Conservation (phyloP, 306 rosid genomes). For the Rosa rugosa region DNA sequence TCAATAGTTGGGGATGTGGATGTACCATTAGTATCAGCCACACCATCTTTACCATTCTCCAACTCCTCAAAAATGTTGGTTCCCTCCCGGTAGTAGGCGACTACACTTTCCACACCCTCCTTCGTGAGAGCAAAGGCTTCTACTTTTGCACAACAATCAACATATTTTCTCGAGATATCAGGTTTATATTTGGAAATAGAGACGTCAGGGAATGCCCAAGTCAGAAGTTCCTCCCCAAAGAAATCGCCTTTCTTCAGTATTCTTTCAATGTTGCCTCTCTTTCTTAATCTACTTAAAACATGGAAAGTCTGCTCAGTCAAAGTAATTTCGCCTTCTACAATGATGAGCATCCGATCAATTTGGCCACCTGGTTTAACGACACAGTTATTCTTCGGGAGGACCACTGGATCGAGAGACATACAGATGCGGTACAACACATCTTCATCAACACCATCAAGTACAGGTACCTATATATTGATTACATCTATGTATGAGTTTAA, state of each 20-base stretch:
- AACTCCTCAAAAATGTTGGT: not conserved
- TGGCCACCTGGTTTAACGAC: not conserved
- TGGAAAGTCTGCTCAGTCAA: not conserved
- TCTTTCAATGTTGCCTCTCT: not conserved
- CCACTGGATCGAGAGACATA: not conserved
- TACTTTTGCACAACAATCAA: not conserved
- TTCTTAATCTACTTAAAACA: not conserved
- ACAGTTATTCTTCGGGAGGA: not conserved
- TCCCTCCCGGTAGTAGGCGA: not conserved
- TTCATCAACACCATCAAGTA: not conserved
- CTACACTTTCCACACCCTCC: not conserved
- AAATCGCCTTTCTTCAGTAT: not conserved
- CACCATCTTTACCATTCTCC: not conserved
- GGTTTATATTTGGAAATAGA: conserved; percentile 2
- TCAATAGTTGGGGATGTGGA: not conserved
- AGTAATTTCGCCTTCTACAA: not conserved
- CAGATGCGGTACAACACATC: not conserved
- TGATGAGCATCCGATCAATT: conserved; percentile 11
- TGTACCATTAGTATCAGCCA: not conserved
- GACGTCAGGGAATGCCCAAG: conserved; percentile 4
- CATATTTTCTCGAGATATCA: not conserved
- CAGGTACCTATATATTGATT: not conserved
- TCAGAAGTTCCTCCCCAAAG: not conserved
- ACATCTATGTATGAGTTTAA: not conserved
- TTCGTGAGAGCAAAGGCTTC: not conserved